Evolutionary conservation across 139 green algal species (phyloP).

Genomic region (Trebouxia sp.): DNA sequence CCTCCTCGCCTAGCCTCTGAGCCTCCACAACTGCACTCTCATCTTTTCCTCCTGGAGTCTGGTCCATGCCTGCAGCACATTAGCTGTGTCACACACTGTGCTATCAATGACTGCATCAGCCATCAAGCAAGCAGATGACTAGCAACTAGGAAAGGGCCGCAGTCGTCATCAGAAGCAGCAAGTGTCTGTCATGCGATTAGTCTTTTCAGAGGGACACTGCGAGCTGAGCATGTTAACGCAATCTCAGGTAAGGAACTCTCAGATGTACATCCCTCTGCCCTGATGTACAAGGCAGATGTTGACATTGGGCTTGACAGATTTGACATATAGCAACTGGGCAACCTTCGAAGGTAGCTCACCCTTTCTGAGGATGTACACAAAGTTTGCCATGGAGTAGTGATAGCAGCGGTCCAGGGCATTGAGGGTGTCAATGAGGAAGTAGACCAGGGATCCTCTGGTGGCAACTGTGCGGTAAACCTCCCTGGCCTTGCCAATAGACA

Average conservation of each 20-base stretch:
- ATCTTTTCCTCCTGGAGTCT: constrained; percentile 34
- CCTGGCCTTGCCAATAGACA: constrained; percentile 76
- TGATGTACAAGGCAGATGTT: background rate
- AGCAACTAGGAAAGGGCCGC: too few relatives aligned
- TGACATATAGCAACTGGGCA: background rate
- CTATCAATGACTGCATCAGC: too few relatives aligned
- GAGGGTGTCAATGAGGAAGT: constrained; percentile 92
- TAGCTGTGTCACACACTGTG: too few relatives aligned
- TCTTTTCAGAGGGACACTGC: too few relatives aligned
- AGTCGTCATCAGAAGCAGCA: too few relatives aligned
- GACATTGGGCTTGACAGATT: background rate
- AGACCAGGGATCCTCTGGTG: constrained; percentile 76
- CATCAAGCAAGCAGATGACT: constrained; percentile 17
- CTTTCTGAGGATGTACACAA: constrained; percentile 80
- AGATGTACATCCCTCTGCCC: too few relatives aligned
- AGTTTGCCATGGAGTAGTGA: constrained; percentile 94
- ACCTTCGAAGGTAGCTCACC: constrained; percentile 35
- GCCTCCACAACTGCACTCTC: constrained; percentile 34
- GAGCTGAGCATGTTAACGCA: too few relatives aligned
- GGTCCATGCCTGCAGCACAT: constrained; percentile 44
- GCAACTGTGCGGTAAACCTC: constrained; percentile 83
- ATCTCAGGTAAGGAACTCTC: too few relatives aligned
- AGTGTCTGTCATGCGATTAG: too few relatives aligned
- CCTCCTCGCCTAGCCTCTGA: constrained; percentile 43
- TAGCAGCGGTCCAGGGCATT: constrained; percentile 86